Evolutionary conservation across 768 basidiomycete species (phyloP), one percentile per base, ranked within the genome.

Genomic region (Leccinum broughii): DNA sequence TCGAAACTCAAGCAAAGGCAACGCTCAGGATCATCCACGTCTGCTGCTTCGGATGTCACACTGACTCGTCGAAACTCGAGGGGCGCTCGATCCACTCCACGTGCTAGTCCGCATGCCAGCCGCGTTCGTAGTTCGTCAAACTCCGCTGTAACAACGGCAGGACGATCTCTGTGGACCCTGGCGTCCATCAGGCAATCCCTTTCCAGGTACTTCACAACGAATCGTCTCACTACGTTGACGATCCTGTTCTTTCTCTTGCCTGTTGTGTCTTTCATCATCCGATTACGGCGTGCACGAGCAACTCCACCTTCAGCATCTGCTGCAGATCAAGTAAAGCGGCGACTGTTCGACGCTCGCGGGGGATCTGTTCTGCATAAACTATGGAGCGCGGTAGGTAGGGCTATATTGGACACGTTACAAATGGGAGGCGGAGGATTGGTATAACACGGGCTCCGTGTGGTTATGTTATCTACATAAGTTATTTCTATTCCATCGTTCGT

Each of bases 401-500:
- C 80, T 6, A 77, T 92, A 15, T 71, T 75, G 51, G 90, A 92
- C 75, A 87, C 88, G 4, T 79, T 89, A 34, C 81, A 78, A 66
- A 92, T 92, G 90, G 90, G 85, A 1, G 90, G 88, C 20, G 83
- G 87, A 63, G 90, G 90, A 20, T 72, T 90, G 60, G 87, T 87
- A 49, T 90, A 72, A 76, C n/a, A 15, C 4, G 49, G 50, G 6
- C 0, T 13, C n/a, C 9, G 52, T 44, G 28, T 5, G 22, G 39
- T 39, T 50, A 20, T 37, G 13, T 22, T 41, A 52, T 39, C 32
- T 61, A 30, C 28, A 8, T 30, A 34, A 44, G 54, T 62, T 72
- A 70, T 70, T 56, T 17, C 39, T 41, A 41, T 41, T 41, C 39
- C 39, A 41, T 14, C 39, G 17, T 41, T 41, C 35, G 35, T 35